Percentiles rank a stretch among this genome's conserved stretches.
These are phyloP conservation scores for Ilex paraguariensis DNA, from an alignment of 305 asterid species.

Conservation along the genomic window DNA sequence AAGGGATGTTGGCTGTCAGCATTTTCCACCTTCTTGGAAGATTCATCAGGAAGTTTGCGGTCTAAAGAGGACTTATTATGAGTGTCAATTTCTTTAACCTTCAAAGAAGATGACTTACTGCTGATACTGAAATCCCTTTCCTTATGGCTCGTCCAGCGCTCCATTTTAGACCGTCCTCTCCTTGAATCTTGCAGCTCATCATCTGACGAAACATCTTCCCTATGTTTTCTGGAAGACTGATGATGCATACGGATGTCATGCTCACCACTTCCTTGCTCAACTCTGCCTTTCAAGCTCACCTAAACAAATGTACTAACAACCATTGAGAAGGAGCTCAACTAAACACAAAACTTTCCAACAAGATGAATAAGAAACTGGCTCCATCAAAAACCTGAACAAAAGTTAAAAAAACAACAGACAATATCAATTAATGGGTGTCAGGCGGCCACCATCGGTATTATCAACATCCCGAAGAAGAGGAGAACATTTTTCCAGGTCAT, in stretches of 20 bases:
- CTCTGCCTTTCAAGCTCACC: constrained; percentile 41
- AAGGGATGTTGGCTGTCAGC: constrained; percentile 29
- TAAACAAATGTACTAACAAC: constrained; percentile 11
- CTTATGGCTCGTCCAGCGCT: constrained; percentile 76
- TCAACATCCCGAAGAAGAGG: no score
- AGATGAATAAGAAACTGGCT: background rate
- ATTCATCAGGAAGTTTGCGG: constrained; percentile 31
- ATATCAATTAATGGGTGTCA: no score
- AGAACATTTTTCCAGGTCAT: no score
- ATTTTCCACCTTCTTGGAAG: constrained; percentile 32
- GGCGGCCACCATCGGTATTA: no score
- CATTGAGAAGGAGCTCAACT: background rate
- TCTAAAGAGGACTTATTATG: constrained; percentile 24
- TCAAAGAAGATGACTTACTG: constrained; percentile 35
- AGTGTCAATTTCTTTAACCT: constrained; percentile 35
- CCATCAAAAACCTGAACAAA: background rate
- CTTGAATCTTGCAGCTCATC: constrained; percentile 52
- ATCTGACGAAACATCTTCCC: constrained; percentile 56
- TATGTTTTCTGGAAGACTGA: constrained; percentile 42
- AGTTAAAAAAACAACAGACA: no score
- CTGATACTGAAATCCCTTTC: constrained; percentile 43
- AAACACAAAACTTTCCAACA: background rate
- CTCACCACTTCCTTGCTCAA: constrained; percentile 34
- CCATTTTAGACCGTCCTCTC: constrained; percentile 81
- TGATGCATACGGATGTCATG: constrained; percentile 33